Percentiles rank a stretch among this genome's conserved stretches.
Conservation (phyloP, 1,284 basidiomycete genomes). For the Ceratorhiza oryzae-sativae region DNA sequence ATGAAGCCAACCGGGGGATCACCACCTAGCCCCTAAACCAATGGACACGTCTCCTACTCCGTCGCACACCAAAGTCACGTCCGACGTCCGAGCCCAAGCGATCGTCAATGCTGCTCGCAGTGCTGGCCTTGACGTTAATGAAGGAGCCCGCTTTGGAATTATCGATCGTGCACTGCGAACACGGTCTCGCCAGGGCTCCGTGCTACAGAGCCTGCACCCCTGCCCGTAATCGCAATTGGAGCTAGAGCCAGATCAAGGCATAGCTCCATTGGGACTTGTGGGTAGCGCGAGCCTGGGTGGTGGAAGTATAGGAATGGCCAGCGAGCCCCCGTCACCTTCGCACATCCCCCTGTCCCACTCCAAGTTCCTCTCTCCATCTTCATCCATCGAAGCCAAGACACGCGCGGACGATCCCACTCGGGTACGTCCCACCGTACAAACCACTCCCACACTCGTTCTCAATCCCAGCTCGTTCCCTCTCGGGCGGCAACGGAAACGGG, state of each 20-base stretch:
- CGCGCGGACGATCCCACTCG: constrained; percentile 3
- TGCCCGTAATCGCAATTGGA: not conserved
- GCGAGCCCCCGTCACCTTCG: constrained; percentile 31
- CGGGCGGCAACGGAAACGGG: constrained; percentile 9
- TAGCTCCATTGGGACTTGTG: not conserved
- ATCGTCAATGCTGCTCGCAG: constrained; percentile 16
- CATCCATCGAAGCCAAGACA: not conserved
- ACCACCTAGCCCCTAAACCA: not conserved
- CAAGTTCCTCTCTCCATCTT: not conserved
- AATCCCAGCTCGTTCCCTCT: constrained; percentile 29
- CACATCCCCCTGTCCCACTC: not conserved
- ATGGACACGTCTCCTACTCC: not conserved
- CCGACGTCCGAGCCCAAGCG: constrained; percentile 7
- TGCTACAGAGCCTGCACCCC: not conserved
- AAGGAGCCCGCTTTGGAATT: not conserved
- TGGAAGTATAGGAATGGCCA: not conserved
- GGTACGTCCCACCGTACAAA: not conserved
- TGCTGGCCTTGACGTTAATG: not conserved
- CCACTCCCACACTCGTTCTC: constrained; percentile 16
- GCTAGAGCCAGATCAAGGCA: not conserved
- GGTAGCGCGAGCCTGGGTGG: not conserved
- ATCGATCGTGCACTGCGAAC: constrained; percentile 24
- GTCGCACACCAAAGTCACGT: not conserved
- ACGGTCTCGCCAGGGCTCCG: constrained; percentile 4
- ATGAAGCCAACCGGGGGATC: not conserved